Base-by-base conservation (phyloP, 805 yeast genomes). In the Wickerhamiella galacta region DNA sequence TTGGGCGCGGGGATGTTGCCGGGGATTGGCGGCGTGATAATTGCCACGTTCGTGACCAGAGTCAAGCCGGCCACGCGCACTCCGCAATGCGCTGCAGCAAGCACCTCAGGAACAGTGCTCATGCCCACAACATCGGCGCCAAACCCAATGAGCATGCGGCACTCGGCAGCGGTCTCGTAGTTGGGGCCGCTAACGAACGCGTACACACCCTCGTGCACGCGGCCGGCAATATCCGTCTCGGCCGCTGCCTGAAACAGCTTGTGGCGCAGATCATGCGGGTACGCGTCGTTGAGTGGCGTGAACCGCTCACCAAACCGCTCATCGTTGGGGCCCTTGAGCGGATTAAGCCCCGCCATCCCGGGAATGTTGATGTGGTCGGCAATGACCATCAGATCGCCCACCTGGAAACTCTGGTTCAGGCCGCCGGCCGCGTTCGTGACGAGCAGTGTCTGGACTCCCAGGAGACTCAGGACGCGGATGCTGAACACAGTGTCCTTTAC, bases 361-460 rank as follows among this genome's bases (percentile, higher is more conserved):
- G 95, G 94, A 34, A 87, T 49, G 52, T 85, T 83, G 46, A 87
- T 66, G 53, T 87, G 98, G 39, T 85, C 98, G 42, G 66, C 66
- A 41, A 87, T 69, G 30, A 90, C 64, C 96, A 90, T 87, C 42
- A 87, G 60, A 48, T 90, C 95, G 20, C 95, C 95, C 2, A 87
- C 79, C 33, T 64, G 63, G 53, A 56, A 85, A 3, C 46, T 49
- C 2, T 68, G 56, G 46, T 82, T 77, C 29, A 78, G 54, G 1
- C 95, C 95, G 29, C 96, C 98, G 2, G 95, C 93, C 1, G 98
- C 98, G 55, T 87, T 87, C n/a, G 96, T 87, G 7, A 76, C 92
- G 16, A 87, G 60, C 27, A 87, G 60, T 3, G 64, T 61, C 28
- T 62, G 54, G 19, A 75, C 71, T 0, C 76, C 81, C 45, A 85